Percentiles rank a stretch among this genome's conserved stretches.
phyloP scores from a whole-genome alignment of 2,329 filamentous ascomycete genomes.

The Ilyonectria sp. region DNA sequence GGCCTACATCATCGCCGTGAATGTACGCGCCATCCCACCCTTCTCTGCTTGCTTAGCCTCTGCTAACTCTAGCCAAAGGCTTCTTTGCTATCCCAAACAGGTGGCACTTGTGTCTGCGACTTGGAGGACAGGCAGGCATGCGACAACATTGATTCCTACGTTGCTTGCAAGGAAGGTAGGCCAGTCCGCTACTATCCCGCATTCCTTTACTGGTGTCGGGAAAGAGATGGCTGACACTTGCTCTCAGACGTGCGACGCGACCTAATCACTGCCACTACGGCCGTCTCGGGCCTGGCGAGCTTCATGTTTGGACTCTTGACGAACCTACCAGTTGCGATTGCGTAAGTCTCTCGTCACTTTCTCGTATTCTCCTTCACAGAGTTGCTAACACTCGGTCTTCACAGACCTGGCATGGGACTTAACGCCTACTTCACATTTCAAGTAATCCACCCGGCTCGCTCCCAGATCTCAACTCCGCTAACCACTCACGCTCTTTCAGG shows the following conservation, averaged over 20 bases:
- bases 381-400: slow-evolving; percentile 25
- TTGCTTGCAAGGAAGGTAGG: slow-evolving; percentile 64
- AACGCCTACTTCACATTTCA: slow-evolving; percentile 80
- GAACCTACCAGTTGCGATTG: slow-evolving; percentile 75
- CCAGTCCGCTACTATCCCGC: background rate
- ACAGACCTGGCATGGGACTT: slow-evolving; percentile 76
- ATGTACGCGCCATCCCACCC: slow-evolving; percentile 59
- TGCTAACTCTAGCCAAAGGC: slow-evolving; percentile 62
- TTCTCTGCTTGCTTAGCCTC: background rate
- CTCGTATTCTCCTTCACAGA: background rate
- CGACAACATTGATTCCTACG: slow-evolving; percentile 61
- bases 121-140: slow-evolving; percentile 62
- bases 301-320: slow-evolving; percentile 86
- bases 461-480: background rate
- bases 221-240: background rate
- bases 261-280: slow-evolving; percentile 87
- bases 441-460: slow-evolving; percentile 30
- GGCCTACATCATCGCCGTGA: slow-evolving; percentile 88
- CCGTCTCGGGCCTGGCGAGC: slow-evolving; percentile 81
- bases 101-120: slow-evolving; percentile 82
- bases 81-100: slow-evolving; percentile 80
- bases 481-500: slow-evolving; percentile 62
- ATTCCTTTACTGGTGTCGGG: background rate
- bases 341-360: slow-evolving; percentile 44
- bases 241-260: slow-evolving; percentile 76